phyloP scores from a whole-genome alignment of 345 rosid species.

The Lenwebbia sp. region DNA sequence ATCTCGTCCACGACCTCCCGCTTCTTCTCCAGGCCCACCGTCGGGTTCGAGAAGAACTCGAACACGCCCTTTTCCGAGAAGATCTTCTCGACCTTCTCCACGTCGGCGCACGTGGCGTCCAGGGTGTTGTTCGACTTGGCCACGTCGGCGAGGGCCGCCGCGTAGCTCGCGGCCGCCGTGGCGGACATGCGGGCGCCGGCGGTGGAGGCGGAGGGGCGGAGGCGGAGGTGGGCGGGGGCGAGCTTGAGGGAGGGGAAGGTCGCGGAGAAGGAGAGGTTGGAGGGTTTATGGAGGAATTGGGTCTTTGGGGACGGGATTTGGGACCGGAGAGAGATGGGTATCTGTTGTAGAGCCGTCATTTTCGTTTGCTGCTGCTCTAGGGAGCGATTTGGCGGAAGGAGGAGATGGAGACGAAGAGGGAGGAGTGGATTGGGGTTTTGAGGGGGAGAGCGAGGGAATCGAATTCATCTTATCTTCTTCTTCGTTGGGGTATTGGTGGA shows the following conservation, averaged over 20 bases:
- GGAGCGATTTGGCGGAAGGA: background rate
- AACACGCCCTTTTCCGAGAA: slow-evolving; percentile 41
- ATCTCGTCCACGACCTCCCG: slow-evolving; percentile 50
- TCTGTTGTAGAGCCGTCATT: slow-evolving; percentile 67
- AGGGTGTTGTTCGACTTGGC: slow-evolving; percentile 55
- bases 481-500: background rate
- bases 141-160: slow-evolving; percentile 63
- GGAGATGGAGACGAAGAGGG: background rate
- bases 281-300: slow-evolving; percentile 27
- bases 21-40: slow-evolving; percentile 36
- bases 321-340: slow-evolving; percentile 42
- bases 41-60: slow-evolving; percentile 61
- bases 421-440: background rate
- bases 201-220: slow-evolving; percentile 20
- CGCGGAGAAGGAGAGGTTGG: slow-evolving; percentile 36
- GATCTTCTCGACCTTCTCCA: slow-evolving; percentile 61
- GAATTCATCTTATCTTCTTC: background rate
- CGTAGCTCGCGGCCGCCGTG: slow-evolving; percentile 60
- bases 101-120: slow-evolving; percentile 57
- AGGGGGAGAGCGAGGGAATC: background rate
- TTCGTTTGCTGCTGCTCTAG: background rate
- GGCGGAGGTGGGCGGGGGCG: slow-evolving; percentile 11
- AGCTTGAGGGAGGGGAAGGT: slow-evolving; percentile 18
- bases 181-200: slow-evolving; percentile 46
- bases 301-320: slow-evolving; percentile 27